These are phyloP conservation scores for Pseudoscleropodium purum DNA, from an alignment of 225 moss, liverwort and hornwort species.

Conservation along the genomic window DNA sequence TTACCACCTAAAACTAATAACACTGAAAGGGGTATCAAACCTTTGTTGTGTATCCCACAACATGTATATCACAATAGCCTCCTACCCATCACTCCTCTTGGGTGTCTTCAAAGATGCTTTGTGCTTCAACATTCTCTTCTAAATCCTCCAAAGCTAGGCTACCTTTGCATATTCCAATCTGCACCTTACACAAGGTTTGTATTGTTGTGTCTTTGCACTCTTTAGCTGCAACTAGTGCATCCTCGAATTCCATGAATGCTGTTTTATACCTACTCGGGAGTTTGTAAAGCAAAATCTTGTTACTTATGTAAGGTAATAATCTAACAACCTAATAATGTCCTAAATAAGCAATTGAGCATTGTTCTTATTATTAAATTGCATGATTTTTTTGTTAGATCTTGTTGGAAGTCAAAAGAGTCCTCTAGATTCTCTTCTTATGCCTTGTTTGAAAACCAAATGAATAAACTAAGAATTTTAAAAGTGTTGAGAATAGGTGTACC, in stretches of 20 bases:
- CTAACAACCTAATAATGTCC: too few relatives aligned
- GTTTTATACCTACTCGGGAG: slow-evolving; percentile 37
- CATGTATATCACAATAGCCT: not conserved
- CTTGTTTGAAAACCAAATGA: not conserved
- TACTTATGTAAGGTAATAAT: not conserved
- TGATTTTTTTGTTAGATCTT: not conserved
- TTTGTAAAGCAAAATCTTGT: not conserved
- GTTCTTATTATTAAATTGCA: not conserved
- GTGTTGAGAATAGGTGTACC: not conserved
- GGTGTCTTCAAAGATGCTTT: not conserved
- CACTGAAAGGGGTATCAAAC: not conserved
- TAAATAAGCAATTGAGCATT: not conserved
- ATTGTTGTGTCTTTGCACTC: slow-evolving; percentile 60
- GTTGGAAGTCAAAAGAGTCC: not conserved
- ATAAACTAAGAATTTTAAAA: not conserved
- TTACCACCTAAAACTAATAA: not conserved
- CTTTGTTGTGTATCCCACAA: not conserved
- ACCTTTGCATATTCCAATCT: slow-evolving; percentile 78
- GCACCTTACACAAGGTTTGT: slow-evolving; percentile 66
- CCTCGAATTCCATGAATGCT: slow-evolving; percentile 52
- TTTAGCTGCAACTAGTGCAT: slow-evolving; percentile 57
- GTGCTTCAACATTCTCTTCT: not conserved
- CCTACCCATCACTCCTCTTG: not conserved
- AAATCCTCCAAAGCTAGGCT: slow-evolving; percentile 14
- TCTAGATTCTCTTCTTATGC: not conserved